Evolutionary conservation across 306 rosid genomes (phyloP).

Genomic region (Mucuna pruriens): DNA sequence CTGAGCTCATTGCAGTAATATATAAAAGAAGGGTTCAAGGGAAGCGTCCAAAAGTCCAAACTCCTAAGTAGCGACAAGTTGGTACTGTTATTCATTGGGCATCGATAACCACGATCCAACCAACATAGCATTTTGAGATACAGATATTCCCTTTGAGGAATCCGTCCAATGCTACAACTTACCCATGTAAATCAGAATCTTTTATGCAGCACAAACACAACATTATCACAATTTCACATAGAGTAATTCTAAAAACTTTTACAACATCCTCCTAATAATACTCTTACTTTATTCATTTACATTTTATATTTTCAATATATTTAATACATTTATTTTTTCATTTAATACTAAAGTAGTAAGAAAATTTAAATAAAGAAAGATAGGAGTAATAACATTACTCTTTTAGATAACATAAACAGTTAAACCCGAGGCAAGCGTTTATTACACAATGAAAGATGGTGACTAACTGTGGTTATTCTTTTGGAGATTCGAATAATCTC

Average conservation of each 20-base stretch:
- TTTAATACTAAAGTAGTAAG: neutral
- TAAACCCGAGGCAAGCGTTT: neutral
- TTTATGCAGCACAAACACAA: neutral
- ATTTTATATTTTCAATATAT: neutral
- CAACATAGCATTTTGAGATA: constrained; percentile 13
- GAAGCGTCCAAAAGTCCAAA: constrained; percentile 2
- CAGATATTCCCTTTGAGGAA: constrained; percentile 27
- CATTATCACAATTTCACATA: neutral
- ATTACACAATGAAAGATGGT: neutral
- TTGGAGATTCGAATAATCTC: constrained; percentile 6
- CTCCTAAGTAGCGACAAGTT: constrained; percentile 47
- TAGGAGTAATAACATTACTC: too few species aligned
- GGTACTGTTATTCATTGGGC: constrained; percentile 1
- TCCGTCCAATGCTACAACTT: constrained; percentile 32
- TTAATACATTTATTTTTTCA: neutral
- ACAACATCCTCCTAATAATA: neutral
- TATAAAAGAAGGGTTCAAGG: constrained; percentile 36
- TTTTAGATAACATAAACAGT: neutral
- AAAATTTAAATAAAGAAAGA: too few species aligned
- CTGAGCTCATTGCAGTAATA: constrained; percentile 46
- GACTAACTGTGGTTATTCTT: constrained; percentile 7
- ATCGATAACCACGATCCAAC: constrained; percentile 50
- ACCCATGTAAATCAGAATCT: neutral
- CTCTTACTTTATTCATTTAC: too few species aligned
- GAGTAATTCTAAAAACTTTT: neutral